Evolutionary conservation across 495 filamentous ascomycete genomes (phyloP).

Genomic region (Tuber aestivum): DNA sequence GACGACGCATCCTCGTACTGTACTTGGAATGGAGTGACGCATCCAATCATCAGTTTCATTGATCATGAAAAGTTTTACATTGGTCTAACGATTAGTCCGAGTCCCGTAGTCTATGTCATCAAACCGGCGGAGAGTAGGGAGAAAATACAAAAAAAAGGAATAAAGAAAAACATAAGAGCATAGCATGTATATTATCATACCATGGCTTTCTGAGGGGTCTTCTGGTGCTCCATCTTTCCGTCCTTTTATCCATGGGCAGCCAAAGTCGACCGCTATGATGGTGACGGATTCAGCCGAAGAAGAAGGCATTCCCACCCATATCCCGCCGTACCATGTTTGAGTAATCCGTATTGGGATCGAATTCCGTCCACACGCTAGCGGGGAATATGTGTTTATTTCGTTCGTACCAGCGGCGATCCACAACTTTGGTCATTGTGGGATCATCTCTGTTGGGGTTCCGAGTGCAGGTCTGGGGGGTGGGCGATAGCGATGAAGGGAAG

Average conservation of each 20-base stretch:
- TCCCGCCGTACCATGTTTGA: slow-evolving; percentile 76
- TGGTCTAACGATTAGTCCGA: background rate
- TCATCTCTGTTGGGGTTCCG: slow-evolving; percentile 55
- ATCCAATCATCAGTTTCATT: background rate
- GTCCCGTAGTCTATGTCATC: background rate
- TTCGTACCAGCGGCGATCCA: slow-evolving; percentile 95
- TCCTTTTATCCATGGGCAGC: no score
- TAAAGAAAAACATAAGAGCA: no score
- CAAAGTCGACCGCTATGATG: background rate
- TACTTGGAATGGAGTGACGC: no score
- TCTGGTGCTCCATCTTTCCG: background rate
- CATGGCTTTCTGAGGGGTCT: background rate
- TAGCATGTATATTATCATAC: background rate
- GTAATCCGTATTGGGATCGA: no score
- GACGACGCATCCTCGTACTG: no score
- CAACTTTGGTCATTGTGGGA: slow-evolving; percentile 80
- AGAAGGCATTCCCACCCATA: slow-evolving; percentile 82
- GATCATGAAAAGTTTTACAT: background rate
- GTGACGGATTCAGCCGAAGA: slow-evolving; percentile 56
- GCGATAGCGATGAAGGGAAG: slow-evolving; percentile 54
- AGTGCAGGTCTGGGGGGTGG: no score
- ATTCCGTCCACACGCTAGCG: no score
- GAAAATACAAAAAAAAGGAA: background rate
- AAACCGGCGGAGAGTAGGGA: background rate
- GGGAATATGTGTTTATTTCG: no score